These are phyloP conservation scores for Chlorella sp. DNA, from an alignment of 139 green algal genomes.

Conservation along the genomic window DNA sequence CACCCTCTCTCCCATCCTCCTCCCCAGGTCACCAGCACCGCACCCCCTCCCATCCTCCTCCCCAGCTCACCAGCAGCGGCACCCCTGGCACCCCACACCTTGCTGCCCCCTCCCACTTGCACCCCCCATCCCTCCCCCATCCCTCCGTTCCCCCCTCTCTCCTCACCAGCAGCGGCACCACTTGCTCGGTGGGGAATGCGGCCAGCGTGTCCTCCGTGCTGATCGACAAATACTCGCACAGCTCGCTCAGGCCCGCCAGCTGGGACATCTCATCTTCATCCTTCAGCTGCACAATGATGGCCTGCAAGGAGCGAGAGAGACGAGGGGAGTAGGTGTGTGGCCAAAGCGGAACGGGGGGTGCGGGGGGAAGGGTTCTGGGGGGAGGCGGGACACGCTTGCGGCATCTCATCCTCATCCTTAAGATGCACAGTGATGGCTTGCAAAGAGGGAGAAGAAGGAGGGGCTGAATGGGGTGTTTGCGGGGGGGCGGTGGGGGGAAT, in stretches of 20 bases:
- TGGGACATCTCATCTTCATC: conserved; percentile 78
- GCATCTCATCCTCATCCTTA: not conserved
- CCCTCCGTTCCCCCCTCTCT: not conserved
- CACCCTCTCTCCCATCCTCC: too few relatives aligned
- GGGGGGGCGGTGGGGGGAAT: not conserved
- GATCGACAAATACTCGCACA: conserved; percentile 94
- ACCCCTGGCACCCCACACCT: not conserved
- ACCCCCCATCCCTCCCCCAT: not conserved
- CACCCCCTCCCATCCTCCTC: too few relatives aligned
- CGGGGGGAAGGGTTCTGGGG: not conserved
- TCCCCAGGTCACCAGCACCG: too few relatives aligned
- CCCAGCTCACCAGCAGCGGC: not conserved
- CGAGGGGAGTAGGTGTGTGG: too few relatives aligned
- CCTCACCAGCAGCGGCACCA: conserved; percentile 89
- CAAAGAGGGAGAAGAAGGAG: not conserved
- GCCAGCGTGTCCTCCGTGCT: conserved; percentile 87
- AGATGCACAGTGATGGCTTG: not conserved
- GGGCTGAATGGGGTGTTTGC: too few relatives aligned
- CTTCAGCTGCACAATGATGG: conserved; percentile 79
- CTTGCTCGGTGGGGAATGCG: conserved; percentile 84
- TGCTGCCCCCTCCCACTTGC: not conserved
- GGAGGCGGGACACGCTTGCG: too few relatives aligned
- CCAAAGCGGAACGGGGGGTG: too few relatives aligned
- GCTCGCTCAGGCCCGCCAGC: conserved; percentile 83
- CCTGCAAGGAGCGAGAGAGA: conserved; percentile 45